These are phyloP conservation scores for Metarhizium guizhouense DNA, from an alignment of 2,329 filamentous ascomycete genomes.

Conservation along the genomic window DNA sequence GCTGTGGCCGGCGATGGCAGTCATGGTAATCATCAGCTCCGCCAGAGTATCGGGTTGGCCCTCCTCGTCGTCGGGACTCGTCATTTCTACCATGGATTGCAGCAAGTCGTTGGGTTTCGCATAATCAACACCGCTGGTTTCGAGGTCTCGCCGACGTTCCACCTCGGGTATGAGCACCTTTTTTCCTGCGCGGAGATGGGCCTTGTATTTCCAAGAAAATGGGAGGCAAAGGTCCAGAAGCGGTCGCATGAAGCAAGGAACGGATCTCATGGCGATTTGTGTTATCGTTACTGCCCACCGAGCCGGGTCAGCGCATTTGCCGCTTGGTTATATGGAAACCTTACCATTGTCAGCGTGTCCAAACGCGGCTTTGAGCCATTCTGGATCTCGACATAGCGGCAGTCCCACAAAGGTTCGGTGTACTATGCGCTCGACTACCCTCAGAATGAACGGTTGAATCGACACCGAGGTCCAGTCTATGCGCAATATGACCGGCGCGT, in stretches of 20 bases:
- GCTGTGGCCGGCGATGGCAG: constrained; percentile 7
- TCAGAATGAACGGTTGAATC: constrained; percentile 5
- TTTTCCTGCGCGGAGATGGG: constrained; percentile 1
- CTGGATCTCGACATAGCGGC: constrained; percentile 3
- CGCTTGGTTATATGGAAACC: background rate
- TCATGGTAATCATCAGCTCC: constrained; percentile 3
- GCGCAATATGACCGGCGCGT: background rate
- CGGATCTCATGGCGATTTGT: constrained; percentile 6
- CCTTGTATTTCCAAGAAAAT: constrained; percentile 1
- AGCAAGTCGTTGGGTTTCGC: constrained; percentile 5
- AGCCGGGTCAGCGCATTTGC: background rate
- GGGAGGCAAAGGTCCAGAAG: constrained; percentile 6
- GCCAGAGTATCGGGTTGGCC: constrained; percentile 1
- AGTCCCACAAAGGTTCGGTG: constrained; percentile 7
- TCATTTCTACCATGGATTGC: constrained; percentile 7
- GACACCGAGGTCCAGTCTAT: constrained; percentile 7
- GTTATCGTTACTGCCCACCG: constrained; percentile 6
- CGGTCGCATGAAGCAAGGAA: constrained; percentile 2
- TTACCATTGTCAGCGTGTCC: constrained; percentile 6
- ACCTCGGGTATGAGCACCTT: constrained; percentile 4
- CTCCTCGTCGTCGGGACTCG: background rate
- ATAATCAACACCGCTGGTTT: background rate
- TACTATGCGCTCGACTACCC: constrained; percentile 1
- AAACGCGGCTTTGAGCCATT: constrained; percentile 5
- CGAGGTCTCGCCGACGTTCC: constrained; percentile 1